A percentile compares a stretch with the other conserved stretches of the same genome.
Conservation (phyloP, 2,329 filamentous ascomycete genomes). For the Zasmidium cellare region DNA sequence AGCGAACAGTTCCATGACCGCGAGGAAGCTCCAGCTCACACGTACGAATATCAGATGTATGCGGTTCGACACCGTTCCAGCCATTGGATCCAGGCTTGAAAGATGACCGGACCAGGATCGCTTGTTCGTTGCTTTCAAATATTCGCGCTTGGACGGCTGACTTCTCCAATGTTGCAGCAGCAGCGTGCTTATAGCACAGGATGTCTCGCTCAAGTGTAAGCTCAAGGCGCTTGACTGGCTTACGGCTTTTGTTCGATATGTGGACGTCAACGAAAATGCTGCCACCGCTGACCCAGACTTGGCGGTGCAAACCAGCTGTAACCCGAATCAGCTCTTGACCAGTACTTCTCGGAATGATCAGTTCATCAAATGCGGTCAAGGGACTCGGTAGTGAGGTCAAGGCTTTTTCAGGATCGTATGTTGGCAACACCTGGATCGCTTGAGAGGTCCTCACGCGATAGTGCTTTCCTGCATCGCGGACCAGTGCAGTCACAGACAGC, state of each 20-base stretch:
- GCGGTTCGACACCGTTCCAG: conserved; percentile 50
- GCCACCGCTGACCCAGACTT: conserved; percentile 59
- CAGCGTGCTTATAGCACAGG: conserved; percentile 53
- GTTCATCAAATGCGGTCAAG: conserved; percentile 51
- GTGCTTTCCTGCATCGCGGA: conserved; percentile 50
- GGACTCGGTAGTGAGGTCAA: conserved; percentile 55
- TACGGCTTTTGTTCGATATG: conserved; percentile 52
- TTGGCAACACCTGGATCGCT: conserved; percentile 52
- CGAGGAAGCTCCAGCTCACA: conserved; percentile 53
- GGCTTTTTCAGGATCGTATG: conserved; percentile 58
- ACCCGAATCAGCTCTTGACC: conserved; percentile 47
- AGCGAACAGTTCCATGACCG: conserved; percentile 53
- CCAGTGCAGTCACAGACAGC: conserved; percentile 48
- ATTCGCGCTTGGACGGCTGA: conserved; percentile 53
- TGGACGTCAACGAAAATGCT: conserved; percentile 57
- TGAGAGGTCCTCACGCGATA: conserved; percentile 53
- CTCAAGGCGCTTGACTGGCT: conserved; percentile 52
- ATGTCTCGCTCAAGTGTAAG: conserved; percentile 54
- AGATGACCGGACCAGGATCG: conserved; percentile 45
- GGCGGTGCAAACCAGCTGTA: conserved; percentile 57
- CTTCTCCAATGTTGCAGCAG: conserved; percentile 48
- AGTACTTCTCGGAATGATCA: conserved; percentile 41
- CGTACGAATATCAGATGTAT: conserved; percentile 49
- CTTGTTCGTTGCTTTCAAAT: conserved; percentile 53
- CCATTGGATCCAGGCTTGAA: conserved; percentile 46